Conservation (phyloP, 371 early-diverging fungal species). For the Batkoa obscura region DNA sequence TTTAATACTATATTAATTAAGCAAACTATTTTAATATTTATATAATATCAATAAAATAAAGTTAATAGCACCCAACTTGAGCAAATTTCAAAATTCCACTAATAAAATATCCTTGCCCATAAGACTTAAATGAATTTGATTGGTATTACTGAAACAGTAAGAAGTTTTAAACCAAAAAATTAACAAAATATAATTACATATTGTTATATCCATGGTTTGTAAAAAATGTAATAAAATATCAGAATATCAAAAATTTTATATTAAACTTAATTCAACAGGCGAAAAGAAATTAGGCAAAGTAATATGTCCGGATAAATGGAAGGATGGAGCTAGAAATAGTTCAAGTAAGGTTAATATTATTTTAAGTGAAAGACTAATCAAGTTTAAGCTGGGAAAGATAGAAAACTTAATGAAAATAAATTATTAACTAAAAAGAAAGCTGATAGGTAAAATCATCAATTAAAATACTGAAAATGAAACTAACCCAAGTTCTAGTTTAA, state of each 20-base stretch:
- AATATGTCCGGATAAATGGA: slow-evolving; percentile 45
- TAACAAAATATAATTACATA: too few species aligned
- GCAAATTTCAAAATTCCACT: too few species aligned
- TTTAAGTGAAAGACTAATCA: background rate
- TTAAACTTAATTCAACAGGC: slow-evolving; percentile 4
- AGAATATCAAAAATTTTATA: background rate
- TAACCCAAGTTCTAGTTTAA: slow-evolving; percentile 13
- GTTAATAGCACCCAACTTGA: too few species aligned
- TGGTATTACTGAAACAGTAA: too few species aligned
- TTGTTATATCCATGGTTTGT: slow-evolving; percentile 24
- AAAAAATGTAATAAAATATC: slow-evolving; percentile 18
- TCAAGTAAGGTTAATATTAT: slow-evolving; percentile 12
- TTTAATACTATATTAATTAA: too few species aligned
- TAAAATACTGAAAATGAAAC: background rate
- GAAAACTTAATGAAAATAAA: slow-evolving; percentile 47
- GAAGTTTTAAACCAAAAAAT: too few species aligned
- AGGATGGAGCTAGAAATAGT: slow-evolving; percentile 39
- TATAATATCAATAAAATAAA: too few species aligned
- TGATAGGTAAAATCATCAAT: slow-evolving; percentile 6
- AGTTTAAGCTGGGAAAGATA: slow-evolving; percentile 17
- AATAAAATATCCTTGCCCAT: too few species aligned
- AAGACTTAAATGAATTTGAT: too few species aligned
- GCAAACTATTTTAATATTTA: too few species aligned
- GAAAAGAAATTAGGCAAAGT: slow-evolving; percentile 45
- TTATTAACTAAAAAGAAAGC: slow-evolving; percentile 29